These are phyloP conservation scores for Phytophthora cryptogea DNA, from an alignment of 352 stramenopile species.

Conservation along the genomic window DNA sequence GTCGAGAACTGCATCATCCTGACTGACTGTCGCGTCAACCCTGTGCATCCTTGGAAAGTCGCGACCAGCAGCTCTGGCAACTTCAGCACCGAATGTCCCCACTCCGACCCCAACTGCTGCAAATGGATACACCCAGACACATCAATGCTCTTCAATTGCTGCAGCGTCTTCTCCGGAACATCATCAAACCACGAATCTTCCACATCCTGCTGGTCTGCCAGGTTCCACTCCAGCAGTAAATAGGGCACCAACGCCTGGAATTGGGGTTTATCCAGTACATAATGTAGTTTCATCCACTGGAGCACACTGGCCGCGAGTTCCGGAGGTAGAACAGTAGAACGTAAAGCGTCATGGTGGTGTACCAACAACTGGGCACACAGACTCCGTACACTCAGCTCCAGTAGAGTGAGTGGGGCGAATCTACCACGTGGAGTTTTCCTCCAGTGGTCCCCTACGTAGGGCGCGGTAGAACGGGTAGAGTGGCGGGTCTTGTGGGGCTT, in stretches of 20 bases:
- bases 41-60: constrained; percentile 54
- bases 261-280: constrained; percentile 55
- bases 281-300: constrained; percentile 56
- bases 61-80: constrained; percentile 59
- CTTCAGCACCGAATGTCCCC: constrained; percentile 12
- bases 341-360: constrained; percentile 24
- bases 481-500: constrained; percentile 17
- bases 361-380: constrained; percentile 54
- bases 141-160: constrained; percentile 64
- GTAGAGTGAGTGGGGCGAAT: constrained; percentile 55
- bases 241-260: constrained; percentile 62
- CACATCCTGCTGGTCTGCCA: constrained; percentile 51
- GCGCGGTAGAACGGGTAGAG: neutral
- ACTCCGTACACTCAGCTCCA: constrained; percentile 59
- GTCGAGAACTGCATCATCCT: constrained; percentile 63
- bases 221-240: constrained; percentile 63
- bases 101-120: constrained; percentile 49
- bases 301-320: constrained; percentile 54
- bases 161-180: constrained; percentile 41
- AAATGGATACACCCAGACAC: constrained; percentile 61
- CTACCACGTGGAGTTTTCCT: constrained; percentile 40
- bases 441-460: constrained; percentile 62
- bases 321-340: constrained; percentile 32
- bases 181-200: constrained; percentile 73
- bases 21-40: constrained; percentile 47